Evolutionary conservation across 2,329 filamentous ascomycete genomes (phyloP), one percentile per base, ranked within the genome.

Genomic region (Aspergillus tubingensis): DNA sequence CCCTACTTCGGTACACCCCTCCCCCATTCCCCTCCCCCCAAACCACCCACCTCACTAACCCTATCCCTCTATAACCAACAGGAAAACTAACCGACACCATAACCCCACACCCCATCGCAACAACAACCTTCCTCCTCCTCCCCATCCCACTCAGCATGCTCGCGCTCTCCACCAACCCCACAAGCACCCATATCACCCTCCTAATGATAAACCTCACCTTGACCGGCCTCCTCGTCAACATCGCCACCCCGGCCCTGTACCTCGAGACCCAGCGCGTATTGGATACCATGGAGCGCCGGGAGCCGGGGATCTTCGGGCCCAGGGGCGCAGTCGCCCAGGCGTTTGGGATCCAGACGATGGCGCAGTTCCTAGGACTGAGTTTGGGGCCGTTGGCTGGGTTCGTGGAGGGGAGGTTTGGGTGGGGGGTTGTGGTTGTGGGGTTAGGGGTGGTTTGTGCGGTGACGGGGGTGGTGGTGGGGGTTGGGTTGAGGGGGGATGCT

Each of bases 221-320:
- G 0, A 77, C 86, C 3, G 90, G 90, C 0, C 64, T 84, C 2
- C 80, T 82, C 1, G 74, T 90, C 3, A 82, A 84, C 0, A 76
- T 89, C 4, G 81, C 83, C 1, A 82, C 87, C 60, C 85, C 87
- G 0, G 86, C 88, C 0, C 76, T 91, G 19, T 90, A 91, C 84
- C 88, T 89, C 0, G 90, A 92, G 75, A 87, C 92, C 36, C 82
- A 84, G 3, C 82, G 82, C 38, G 68, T 69, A 5, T 64, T 73
- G 0, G 81, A 82, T 19, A 79, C 76, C 0, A 86, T 86, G 88
- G 61, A 90, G 79, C 5, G 86, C 86, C 67, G 82, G 86, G 61
- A 86, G 82, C 66, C 83, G 83, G 39, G 91, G 88, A 75, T 96
- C 89, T 70, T 89, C 84, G 59, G 87, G 7, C 57, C 62, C 11